A percentile compares a stretch with the other conserved stretches of the same genome.
These are phyloP conservation scores for Hymenoscyphus salicellus DNA, from an alignment of 2,329 filamentous ascomycete genomes.

Conservation along the genomic window DNA sequence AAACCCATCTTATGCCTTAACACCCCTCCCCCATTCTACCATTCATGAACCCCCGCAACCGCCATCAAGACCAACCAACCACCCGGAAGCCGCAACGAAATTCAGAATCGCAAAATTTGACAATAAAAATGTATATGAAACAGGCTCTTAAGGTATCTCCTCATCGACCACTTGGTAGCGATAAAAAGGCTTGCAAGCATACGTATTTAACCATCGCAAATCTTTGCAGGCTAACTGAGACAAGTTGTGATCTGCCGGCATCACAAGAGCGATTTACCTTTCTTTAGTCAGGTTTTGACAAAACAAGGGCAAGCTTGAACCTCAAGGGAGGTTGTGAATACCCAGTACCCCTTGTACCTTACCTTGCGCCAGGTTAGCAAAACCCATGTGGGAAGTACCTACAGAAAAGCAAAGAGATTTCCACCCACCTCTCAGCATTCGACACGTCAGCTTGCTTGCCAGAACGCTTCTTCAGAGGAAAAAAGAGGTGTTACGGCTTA, in stretches of 20 bases:
- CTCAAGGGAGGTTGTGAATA: neutral
- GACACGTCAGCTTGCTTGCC: conserved; percentile 6
- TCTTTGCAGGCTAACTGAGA: neutral
- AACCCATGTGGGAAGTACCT: neutral
- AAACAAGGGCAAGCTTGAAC: neutral
- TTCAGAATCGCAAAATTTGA: neutral
- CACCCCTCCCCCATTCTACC: conserved; percentile 1
- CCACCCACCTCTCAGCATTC: neutral
- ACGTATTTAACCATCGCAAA: neutral
- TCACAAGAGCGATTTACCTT: neutral
- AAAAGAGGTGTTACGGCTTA: too few species aligned
- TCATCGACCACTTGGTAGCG: neutral
- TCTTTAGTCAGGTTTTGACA: neutral
- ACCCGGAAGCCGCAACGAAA: neutral
- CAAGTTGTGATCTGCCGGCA: neutral
- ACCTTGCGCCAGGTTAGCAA: neutral
- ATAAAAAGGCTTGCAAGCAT: neutral
- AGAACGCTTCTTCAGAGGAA: neutral
- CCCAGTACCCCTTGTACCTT: neutral
- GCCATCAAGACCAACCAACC: neutral
- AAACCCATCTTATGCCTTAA: conserved; percentile 4
- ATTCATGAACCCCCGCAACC: conserved; percentile 1
- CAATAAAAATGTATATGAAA: neutral
- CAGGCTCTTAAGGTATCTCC: neutral
- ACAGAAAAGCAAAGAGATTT: neutral